Conservation (phyloP, 2,329 filamentous ascomycete genomes). For the Ilyonectria mors-panacis region DNA sequence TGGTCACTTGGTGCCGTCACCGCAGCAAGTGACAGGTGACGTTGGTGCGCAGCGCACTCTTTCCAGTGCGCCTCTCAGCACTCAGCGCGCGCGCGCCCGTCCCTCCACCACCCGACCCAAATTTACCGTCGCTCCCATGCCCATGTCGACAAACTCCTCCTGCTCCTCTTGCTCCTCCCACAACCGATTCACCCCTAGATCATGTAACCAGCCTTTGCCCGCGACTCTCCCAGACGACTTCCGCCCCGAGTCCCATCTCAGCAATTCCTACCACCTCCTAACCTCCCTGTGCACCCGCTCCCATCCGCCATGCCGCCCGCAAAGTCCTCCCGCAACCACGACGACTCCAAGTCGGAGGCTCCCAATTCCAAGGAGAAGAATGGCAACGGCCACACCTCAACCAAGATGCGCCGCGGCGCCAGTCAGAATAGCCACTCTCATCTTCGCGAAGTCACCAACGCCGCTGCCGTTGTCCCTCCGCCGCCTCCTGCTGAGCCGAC, state of each 20-base stretch:
- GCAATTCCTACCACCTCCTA: slow-evolving; percentile 17
- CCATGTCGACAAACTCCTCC: slow-evolving; percentile 33
- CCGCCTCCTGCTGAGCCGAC: slow-evolving; percentile 49
- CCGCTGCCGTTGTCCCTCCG: slow-evolving; percentile 52
- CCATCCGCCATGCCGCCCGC: slow-evolving; percentile 59
- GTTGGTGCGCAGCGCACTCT: slow-evolving; percentile 15
- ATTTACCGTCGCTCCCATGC: slow-evolving; percentile 33
- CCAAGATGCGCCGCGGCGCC: slow-evolving; percentile 70
- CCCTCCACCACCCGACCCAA: slow-evolving; percentile 37
- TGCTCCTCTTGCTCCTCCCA: slow-evolving; percentile 37
- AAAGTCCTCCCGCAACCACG: slow-evolving; percentile 63
- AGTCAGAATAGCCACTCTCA: slow-evolving; percentile 66
- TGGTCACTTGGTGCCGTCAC: slow-evolving; percentile 2
- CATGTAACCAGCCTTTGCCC: slow-evolving; percentile 39
- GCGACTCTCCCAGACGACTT: slow-evolving; percentile 16
- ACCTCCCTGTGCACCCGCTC: slow-evolving; percentile 8
- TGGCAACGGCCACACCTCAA: slow-evolving; percentile 59
- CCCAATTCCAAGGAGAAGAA: slow-evolving; percentile 62
- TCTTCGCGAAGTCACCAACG: slow-evolving; percentile 61
- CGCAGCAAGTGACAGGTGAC: background rate
- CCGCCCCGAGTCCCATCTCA: slow-evolving; percentile 7
- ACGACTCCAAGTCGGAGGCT: slow-evolving; percentile 62
- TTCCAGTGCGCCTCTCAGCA: background rate
- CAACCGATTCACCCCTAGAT: slow-evolving; percentile 29
- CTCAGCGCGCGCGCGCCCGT: slow-evolving; percentile 7